Percentiles rank a stretch among this genome's conserved stretches.
phyloP scores from a whole-genome alignment of 2,329 filamentous ascomycete genomes.

The Paecilomyces fulvus region DNA sequence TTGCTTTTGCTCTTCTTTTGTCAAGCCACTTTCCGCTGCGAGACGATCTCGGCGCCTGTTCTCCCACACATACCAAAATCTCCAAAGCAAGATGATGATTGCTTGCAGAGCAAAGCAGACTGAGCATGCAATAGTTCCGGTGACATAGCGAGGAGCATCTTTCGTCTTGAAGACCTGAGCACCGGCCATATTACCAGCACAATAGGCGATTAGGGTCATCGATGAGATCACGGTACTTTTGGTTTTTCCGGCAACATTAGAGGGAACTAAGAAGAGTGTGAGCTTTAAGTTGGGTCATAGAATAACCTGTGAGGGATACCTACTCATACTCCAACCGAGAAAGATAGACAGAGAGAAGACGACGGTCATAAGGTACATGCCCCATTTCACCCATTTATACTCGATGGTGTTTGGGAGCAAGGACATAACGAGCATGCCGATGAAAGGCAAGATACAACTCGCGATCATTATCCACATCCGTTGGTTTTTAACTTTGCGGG shows the following conservation, averaged over 20 bases:
- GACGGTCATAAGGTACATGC: constrained; percentile 26
- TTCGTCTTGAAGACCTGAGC: constrained; percentile 38
- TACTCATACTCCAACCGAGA: constrained; percentile 23
- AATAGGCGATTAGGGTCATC: constrained; percentile 40
- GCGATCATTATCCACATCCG: not conserved
- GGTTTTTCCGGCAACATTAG: constrained; percentile 40
- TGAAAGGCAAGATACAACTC: constrained; percentile 21
- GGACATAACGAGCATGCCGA: constrained; percentile 26
- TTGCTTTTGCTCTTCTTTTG: constrained; percentile 24
- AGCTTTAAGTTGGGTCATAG: not conserved
- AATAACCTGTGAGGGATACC: not conserved
- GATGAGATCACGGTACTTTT: constrained; percentile 41
- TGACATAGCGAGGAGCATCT: constrained; percentile 39
- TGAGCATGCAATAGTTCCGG: constrained; percentile 31
- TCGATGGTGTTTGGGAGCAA: constrained; percentile 21
- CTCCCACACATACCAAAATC: constrained; percentile 32
- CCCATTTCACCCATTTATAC: constrained; percentile 30
- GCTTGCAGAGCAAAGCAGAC: constrained; percentile 33
- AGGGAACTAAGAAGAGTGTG: constrained; percentile 22
- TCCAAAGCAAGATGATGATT: constrained; percentile 32
- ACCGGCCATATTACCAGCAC: constrained; percentile 41
- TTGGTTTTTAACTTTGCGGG: not conserved
- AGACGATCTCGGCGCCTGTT: constrained; percentile 27
- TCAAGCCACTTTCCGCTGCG: constrained; percentile 21
- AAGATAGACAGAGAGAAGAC: constrained; percentile 24